These are phyloP conservation scores for Apophysomyces trapeziformis DNA, from an alignment of 371 early-diverging fungal species.

Conservation along the genomic window DNA sequence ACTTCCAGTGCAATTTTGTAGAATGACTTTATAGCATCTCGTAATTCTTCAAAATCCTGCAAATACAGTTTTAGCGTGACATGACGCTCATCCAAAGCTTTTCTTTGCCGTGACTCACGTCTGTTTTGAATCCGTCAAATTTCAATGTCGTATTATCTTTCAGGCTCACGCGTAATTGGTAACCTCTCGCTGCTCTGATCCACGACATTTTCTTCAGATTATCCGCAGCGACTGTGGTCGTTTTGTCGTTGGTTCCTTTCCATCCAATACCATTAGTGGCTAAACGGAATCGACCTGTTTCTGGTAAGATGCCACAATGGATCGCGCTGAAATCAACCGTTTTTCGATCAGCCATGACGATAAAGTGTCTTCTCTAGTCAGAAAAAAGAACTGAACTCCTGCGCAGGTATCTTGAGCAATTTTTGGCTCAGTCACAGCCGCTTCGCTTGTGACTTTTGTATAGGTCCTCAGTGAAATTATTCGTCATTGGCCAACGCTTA, in stretches of 20 bases:
- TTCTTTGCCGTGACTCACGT: constrained; percentile 49
- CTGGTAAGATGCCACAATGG: constrained; percentile 48
- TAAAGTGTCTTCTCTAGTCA: too few relatives aligned
- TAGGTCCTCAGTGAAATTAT: too few relatives aligned
- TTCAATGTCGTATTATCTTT: constrained; percentile 75
- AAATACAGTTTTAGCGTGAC: too few relatives aligned
- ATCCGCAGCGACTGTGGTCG: constrained; percentile 67
- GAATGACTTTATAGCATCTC: constrained; percentile 65
- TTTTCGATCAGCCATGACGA: constrained; percentile 41
- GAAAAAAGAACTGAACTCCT: too few relatives aligned
- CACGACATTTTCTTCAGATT: constrained; percentile 76
- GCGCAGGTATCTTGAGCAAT: too few relatives aligned
- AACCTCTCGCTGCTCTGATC: constrained; percentile 85
- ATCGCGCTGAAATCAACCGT: constrained; percentile 50
- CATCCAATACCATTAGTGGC: constrained; percentile 85
- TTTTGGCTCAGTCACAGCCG: too few relatives aligned
- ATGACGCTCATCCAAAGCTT: too few relatives aligned
- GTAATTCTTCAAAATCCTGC: constrained; percentile 83
- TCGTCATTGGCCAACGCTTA: too few relatives aligned
- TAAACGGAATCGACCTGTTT: constrained; percentile 71
- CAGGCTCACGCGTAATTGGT: constrained; percentile 75
- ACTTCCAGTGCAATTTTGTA: constrained; percentile 80
- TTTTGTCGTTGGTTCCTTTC: constrained; percentile 65
- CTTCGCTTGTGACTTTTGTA: too few relatives aligned
- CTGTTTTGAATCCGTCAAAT: constrained; percentile 89